phyloP scores from a whole-genome alignment of 1,284 basidiomycete genomes.

The Apiotrichum domesticum region DNA sequence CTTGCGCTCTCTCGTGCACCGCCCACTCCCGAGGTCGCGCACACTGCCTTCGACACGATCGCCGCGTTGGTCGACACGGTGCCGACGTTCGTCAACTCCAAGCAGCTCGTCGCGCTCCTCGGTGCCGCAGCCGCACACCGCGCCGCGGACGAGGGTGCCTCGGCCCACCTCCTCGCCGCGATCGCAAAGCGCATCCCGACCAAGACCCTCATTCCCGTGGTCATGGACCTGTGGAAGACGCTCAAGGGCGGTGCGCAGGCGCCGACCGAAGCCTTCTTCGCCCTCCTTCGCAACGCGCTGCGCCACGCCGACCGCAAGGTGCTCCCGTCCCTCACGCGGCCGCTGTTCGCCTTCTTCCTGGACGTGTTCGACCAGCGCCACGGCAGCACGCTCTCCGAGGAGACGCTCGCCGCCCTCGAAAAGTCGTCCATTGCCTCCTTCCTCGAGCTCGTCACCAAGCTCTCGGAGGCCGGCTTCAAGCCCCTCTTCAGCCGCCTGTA shows the following conservation, averaged over 20 bases:
- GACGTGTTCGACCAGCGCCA: conserved; percentile 65
- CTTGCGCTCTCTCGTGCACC: conserved; percentile 50
- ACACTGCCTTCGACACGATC: conserved; percentile 28
- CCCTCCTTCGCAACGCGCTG: conserved; percentile 60
- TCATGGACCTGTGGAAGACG: conserved; percentile 50
- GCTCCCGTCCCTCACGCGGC: conserved; percentile 64
- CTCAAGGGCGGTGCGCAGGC: conserved; percentile 26
- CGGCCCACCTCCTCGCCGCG: conserved; percentile 48
- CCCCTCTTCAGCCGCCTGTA: conserved; percentile 86
- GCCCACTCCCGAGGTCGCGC: conserved; percentile 14
- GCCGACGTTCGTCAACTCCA: conserved; percentile 46
- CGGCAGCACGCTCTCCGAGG: conserved; percentile 30
- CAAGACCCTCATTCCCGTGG: conserved; percentile 60
- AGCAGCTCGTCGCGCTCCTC: conserved; percentile 47
- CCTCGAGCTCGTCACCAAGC: conserved; percentile 80
- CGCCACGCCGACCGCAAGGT: conserved; percentile 60
- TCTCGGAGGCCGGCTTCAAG: conserved; percentile 88
- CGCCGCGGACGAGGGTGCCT: conserved; percentile 19
- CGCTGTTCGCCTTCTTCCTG: conserved; percentile 74
- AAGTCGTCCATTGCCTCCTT: conserved; percentile 61
- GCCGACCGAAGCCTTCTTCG: conserved; percentile 55
- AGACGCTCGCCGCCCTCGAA: conserved; percentile 45
- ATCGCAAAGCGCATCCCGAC: conserved; percentile 64
- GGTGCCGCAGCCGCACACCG: conserved; percentile 33
- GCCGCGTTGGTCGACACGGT: conserved; percentile 40